These are phyloP conservation scores for Verticillium dahliae DNA, from an alignment of 2,329 filamentous ascomycete genomes.

Conservation along the genomic window DNA sequence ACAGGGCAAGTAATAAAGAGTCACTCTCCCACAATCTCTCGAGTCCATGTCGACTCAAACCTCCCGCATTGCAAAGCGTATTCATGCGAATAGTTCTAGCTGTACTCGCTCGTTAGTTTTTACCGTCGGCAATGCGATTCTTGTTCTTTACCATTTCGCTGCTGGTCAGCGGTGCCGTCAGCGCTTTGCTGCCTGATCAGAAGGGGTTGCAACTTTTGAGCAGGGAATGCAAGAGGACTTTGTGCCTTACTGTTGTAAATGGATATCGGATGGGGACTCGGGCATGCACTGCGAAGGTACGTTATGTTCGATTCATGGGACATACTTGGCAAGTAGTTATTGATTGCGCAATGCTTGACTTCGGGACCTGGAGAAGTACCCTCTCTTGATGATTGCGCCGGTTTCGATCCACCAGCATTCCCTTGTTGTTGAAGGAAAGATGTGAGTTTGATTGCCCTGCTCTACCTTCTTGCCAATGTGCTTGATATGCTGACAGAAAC, in stretches of 20 bases:
- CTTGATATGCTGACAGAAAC: background rate
- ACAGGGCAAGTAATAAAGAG: too few relatives aligned
- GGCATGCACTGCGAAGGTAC: background rate
- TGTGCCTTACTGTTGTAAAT: background rate
- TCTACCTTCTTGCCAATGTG: background rate
- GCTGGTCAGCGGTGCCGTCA: too few relatives aligned
- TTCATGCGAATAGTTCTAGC: too few relatives aligned
- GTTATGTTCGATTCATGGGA: background rate
- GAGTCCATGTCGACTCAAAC: too few relatives aligned
- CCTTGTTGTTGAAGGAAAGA: background rate
- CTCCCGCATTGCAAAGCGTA: too few relatives aligned
- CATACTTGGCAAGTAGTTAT: background rate
- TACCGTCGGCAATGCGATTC: too few relatives aligned
- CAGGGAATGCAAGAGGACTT: background rate
- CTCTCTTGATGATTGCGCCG: conserved; percentile 1
- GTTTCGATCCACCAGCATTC: background rate
- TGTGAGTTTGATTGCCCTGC: background rate
- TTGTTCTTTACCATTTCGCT: too few relatives aligned
- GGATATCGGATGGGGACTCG: background rate
- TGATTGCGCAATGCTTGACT: background rate
- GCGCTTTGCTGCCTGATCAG: background rate
- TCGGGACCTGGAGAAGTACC: background rate
- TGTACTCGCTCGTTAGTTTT: too few relatives aligned
- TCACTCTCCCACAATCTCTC: too few relatives aligned
- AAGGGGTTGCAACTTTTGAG: background rate